These are phyloP conservation scores for Geoglossum cookeanum DNA, from an alignment of 2,329 filamentous ascomycete species.

Conservation along the genomic window DNA sequence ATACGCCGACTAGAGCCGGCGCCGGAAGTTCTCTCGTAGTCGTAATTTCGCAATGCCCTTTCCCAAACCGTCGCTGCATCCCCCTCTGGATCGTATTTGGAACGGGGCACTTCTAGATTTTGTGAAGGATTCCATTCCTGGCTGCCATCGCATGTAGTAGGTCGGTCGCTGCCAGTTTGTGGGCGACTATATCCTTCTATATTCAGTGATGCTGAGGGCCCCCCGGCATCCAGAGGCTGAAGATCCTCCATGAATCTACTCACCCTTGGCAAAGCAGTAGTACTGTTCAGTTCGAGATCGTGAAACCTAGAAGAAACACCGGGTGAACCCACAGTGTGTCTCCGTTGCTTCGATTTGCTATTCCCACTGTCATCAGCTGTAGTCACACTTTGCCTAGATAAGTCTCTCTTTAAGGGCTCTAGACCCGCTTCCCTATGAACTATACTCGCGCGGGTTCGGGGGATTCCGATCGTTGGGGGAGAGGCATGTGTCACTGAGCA, in stretches of 20 bases:
- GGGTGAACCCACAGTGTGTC: background rate
- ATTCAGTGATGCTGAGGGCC: background rate
- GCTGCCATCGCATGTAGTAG: constrained; percentile 18
- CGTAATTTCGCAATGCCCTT: constrained; percentile 7
- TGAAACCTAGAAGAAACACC: background rate
- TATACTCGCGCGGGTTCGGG: background rate
- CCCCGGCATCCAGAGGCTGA: background rate
- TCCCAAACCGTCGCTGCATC: constrained; percentile 9
- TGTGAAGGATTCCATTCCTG: constrained; percentile 24
- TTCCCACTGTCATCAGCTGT: no score
- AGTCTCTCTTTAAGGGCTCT: background rate
- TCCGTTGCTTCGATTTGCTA: background rate
- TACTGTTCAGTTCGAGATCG: background rate
- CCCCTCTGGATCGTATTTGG: constrained; percentile 17
- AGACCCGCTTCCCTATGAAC: background rate
- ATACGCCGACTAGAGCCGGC: background rate
- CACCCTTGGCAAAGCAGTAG: background rate
- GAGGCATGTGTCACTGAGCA: background rate
- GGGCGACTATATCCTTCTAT: background rate
- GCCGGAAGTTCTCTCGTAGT: constrained; percentile 4
- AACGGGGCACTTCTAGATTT: constrained; percentile 22
- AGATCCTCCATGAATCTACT: background rate
- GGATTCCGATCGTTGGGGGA: no score
- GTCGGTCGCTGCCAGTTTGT: background rate
- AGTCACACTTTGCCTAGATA: background rate